Evolutionary conservation across 2,329 filamentous ascomycete species (phyloP), one percentile per base, ranked within the genome.

Genomic region (Stachybotrys echinatus): DNA sequence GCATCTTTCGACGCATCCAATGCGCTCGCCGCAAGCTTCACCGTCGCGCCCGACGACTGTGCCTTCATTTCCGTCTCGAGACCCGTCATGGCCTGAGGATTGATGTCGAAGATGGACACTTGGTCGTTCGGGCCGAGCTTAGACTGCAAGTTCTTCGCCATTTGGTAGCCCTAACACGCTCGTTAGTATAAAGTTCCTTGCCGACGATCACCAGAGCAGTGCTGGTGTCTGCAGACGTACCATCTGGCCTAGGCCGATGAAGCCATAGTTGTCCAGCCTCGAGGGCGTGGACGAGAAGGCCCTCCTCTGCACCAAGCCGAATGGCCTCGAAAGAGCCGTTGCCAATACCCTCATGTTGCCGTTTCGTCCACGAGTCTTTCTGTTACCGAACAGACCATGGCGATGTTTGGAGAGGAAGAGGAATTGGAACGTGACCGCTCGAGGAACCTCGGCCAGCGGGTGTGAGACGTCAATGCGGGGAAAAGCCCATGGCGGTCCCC

Each of bases 161-260:
- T 83, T 68, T 81, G 79, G 58, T 77, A 83, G 40, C 80, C 80
- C 79, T 83, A 46, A n/a, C 6, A 40, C 27, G 10, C 5, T 14
- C 10, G 27, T 34, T 14, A 34, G 27, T 14, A 34, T 5, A 14
- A 5, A 10, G 27, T 34, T 5, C 14, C 14, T 8, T 14, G 14
- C 10, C 10, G 27, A 34, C 27, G 27, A 10, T 34, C 27, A 34
- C 10, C 27, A 34, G 27, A 8, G 14, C 10, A 34, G 27, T 34
- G 27, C 27, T 34, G 27, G 27, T 8, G 27, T 34, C 14, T 34
- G 27, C 10, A 38, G n/a, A 59, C 72, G 23, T 67, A 83, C 79
- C 80, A 84, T 84, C 54, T 83, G 80, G 6, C 80, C 80, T 14
- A 84, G 65, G 14, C 80, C 80, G 49, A 84, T 74, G 58, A 84